Base-by-base conservation (phyloP, 2,329 filamentous ascomycete species). In the Penicillium sp. region DNA sequence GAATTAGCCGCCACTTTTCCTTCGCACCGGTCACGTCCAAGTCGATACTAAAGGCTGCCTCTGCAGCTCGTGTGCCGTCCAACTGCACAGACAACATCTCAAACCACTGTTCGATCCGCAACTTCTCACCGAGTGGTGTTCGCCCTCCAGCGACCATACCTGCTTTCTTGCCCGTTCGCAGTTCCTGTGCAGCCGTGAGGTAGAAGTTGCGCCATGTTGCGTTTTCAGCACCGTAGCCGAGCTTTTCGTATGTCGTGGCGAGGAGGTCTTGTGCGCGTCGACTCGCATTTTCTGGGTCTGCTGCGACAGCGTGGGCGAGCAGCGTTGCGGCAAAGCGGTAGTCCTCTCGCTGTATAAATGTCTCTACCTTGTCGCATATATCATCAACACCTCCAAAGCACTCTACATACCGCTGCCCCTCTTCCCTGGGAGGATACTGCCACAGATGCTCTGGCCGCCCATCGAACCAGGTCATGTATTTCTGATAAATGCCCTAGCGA, bases 171-270 rank as follows among this genome's bases (percentile, higher is more conserved):
- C 49, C 54, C 17, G 26, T 48, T 7, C 55, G 50, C 48, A 78
- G 69, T n/a, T 74, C 74, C 30, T 62, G 61, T 13, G 77, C 73
- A 0, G 65, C 72, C 2, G 71, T 69, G 1, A 80, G 68, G 56
- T 77, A 81, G 58, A 79, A 77, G 58, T 81, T 80, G 2, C 79
- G 67, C 79, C 79, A 81, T 0, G 76, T 75, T 2, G 68, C 78
- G 64, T 80, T 81, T 64, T 80, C 78, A 3, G 74, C 64, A 2
- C 75, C 75, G 56, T 69, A 75, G 0, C 75, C 79, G 8, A 81
- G 71, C 21, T 67, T 61, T 50, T 73, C 69, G 58, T 73, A 80
- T 0, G 75, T 71, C 1, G 60, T 59, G 1, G 73, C 75, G 3
- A 81, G 70, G 5, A 52, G 15, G 6, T 45, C 48, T 5, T 66